Evolutionary conservation across 441 rosid genomes (phyloP), one percentile per base, ranked within the genome.

Genomic region (Dalechampia spathulata): DNA sequence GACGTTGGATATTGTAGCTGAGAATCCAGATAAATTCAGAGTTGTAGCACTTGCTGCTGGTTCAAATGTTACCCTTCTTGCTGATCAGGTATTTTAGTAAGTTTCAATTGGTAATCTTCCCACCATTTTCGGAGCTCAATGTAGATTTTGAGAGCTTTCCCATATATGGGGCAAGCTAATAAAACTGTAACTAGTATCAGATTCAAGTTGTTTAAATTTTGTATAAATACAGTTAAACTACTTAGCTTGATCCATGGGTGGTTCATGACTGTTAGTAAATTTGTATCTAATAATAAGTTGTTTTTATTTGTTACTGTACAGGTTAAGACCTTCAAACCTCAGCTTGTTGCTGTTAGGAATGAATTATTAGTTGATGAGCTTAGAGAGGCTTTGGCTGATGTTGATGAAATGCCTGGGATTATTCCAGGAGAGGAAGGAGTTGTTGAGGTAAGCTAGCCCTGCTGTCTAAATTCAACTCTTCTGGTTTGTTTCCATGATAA

Each of bases 31-130:
- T 61, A 89, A 86, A 55, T 89, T 92, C 65, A 78, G 77, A 77
- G 78, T 89, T 27, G 99, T 92, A 61, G 96, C 90, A 25, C 76
- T 92, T 39, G 96, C 96, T 46, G 96, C 96, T 68, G 99, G 99
- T 71, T 89, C 96, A 14, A 92, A 92, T 65, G 83, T 89, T 36
- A 74, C 96, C 56, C 96, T 86, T 66, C 96, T 92, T 70, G 85
- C 87, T 65, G 96, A 89, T 65, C 96, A 92, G 95, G 96, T 92
- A 57, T 44, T 44, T n/a, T n/a, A n/a, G n/a, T n/a, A n/a, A n/a
- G n/a, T n/a, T n/a, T n/a, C n/a, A n/a, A n/a, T n/a, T n/a, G n/a
- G n/a, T n/a, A n/a, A n/a, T n/a, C n/a, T n/a, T n/a, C n/a, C n/a
- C n/a, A n/a, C n/a, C n/a, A n/a, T n/a, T n/a, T n/a, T n/a, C n/a